phyloP scores from a whole-genome alignment of 352 stramenopile genomes.

The Plasmopara muralis region DNA sequence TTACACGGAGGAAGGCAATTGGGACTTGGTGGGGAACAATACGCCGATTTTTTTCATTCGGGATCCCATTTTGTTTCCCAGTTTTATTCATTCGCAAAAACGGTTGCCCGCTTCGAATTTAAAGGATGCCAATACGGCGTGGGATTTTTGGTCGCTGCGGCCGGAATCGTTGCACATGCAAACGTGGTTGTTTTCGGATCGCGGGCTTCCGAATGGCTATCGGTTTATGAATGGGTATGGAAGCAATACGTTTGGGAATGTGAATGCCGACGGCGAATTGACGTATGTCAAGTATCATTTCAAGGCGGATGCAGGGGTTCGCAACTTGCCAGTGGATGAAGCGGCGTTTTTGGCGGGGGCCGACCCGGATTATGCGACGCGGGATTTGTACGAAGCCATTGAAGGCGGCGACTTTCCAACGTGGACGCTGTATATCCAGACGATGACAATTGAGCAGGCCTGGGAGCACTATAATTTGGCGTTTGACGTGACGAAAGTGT shows the following conservation, averaged over 20 bases:
- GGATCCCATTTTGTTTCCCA: slow-evolving; percentile 87
- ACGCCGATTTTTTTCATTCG: slow-evolving; percentile 89
- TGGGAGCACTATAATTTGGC: slow-evolving; percentile 46
- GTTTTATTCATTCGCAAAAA: slow-evolving; percentile 89
- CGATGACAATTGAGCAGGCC: slow-evolving; percentile 76
- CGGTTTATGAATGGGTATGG: slow-evolving; percentile 87
- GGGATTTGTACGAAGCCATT: slow-evolving; percentile 86
- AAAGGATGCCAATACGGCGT: slow-evolving; percentile 78
- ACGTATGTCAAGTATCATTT: slow-evolving; percentile 90
- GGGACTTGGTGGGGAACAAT: slow-evolving; percentile 87
- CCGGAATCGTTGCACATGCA: slow-evolving; percentile 81
- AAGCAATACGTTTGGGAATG: slow-evolving; percentile 84
- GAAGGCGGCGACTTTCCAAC: slow-evolving; percentile 48
- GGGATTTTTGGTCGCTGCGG: slow-evolving; percentile 82
- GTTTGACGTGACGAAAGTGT: slow-evolving; percentile 90
- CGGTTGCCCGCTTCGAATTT: slow-evolving; percentile 73
- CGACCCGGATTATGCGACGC: slow-evolving; percentile 80
- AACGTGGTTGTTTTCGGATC: slow-evolving; percentile 80
- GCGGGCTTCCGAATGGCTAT: slow-evolving; percentile 74
- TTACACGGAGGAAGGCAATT: slow-evolving; percentile 89
- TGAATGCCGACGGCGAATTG: slow-evolving; percentile 53
- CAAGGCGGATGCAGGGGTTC: slow-evolving; percentile 80
- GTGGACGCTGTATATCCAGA: slow-evolving; percentile 85
- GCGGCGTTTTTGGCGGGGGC: slow-evolving; percentile 42
- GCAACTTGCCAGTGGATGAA: slow-evolving; percentile 68